These are phyloP conservation scores for Corynascus novoguineensis DNA, from an alignment of 495 filamentous ascomycete species.

Conservation along the genomic window DNA sequence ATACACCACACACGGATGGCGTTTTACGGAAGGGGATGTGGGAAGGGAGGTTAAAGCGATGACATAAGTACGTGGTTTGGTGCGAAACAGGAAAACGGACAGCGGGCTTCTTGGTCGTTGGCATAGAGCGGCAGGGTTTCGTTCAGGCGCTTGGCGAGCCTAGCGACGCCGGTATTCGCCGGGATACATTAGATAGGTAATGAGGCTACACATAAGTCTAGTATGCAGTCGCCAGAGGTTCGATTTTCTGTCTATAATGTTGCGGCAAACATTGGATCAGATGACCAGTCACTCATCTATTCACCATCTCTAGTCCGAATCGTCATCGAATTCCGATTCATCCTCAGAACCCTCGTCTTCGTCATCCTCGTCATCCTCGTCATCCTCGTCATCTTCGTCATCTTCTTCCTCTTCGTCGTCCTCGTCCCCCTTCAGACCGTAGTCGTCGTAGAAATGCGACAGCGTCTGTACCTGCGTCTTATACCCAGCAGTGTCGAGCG, in stretches of 20 bases:
- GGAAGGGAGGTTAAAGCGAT: background rate
- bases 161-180: too few species aligned
- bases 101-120: background rate
- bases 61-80: background rate
- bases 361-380: conserved; percentile 8
- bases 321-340: background rate
- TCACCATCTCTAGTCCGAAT: background rate
- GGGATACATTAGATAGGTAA: too few species aligned
- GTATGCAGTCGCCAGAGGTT: background rate
- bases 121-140: background rate
- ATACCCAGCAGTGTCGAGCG: conserved; percentile 70
- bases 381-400: conserved; percentile 55
- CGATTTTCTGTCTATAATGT: background rate
- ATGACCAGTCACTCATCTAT: background rate
- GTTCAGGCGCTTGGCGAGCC: too few species aligned
- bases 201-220: too few species aligned
- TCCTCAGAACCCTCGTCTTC: too few species aligned
- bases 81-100: background rate
- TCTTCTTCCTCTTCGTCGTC: conserved; percentile 62
- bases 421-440: conserved; percentile 70
- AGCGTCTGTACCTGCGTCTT: conserved; percentile 68
- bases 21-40: background rate
- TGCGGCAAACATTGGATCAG: background rate
- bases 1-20: background rate
- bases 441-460: conserved; percentile 82